phyloP scores from a whole-genome alignment of 495 filamentous ascomycete genomes.

The Aspergillus avenaceus region DNA sequence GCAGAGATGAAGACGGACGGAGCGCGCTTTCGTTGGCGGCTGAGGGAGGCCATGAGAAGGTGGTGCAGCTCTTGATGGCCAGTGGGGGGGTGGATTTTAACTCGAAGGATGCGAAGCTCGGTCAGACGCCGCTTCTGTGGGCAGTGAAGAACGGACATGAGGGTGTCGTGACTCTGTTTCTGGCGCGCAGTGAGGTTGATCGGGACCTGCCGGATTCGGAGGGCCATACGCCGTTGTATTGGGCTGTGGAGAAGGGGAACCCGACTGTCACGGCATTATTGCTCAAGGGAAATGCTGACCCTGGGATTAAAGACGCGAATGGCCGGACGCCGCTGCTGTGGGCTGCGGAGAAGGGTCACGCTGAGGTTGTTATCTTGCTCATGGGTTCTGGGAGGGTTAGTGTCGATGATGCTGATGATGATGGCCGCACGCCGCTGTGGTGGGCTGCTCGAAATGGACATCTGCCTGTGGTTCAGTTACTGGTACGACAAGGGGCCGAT shows the following conservation, averaged over 20 bases:
- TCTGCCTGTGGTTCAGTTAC: slow-evolving; percentile 15
- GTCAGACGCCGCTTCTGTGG: slow-evolving; percentile 31
- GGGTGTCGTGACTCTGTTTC: slow-evolving; percentile 21
- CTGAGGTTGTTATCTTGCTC: slow-evolving; percentile 28
- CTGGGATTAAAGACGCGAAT: slow-evolving; percentile 15
- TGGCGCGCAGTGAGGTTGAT: slow-evolving; percentile 11
- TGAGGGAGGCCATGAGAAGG: slow-evolving; percentile 26
- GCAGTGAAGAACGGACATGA: slow-evolving; percentile 32
- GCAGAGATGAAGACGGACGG: slow-evolving; percentile 17
- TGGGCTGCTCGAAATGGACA: slow-evolving; percentile 27
- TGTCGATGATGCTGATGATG: slow-evolving; percentile 24
- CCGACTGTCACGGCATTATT: slow-evolving; percentile 17
- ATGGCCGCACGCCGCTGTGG: slow-evolving; percentile 29
- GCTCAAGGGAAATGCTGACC: slow-evolving; percentile 18
- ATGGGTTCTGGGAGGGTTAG: slow-evolving; percentile 20
- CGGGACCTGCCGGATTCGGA: slow-evolving; percentile 13
- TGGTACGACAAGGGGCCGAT: slow-evolving; percentile 16
- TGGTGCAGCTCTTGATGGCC: slow-evolving; percentile 28
- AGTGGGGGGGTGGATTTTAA: slow-evolving; percentile 17
- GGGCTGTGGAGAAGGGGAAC: slow-evolving; percentile 20
- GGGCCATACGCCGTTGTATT: slow-evolving; percentile 23
- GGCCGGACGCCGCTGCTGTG: slow-evolving; percentile 33
- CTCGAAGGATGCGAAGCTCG: slow-evolving; percentile 14
- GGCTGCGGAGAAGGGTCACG: slow-evolving; percentile 32
- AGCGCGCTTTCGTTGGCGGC: slow-evolving; percentile 38